Evolutionary conservation across 1,139 yeast genomes (phyloP).

Genomic region (Candida glucosophila): DNA sequence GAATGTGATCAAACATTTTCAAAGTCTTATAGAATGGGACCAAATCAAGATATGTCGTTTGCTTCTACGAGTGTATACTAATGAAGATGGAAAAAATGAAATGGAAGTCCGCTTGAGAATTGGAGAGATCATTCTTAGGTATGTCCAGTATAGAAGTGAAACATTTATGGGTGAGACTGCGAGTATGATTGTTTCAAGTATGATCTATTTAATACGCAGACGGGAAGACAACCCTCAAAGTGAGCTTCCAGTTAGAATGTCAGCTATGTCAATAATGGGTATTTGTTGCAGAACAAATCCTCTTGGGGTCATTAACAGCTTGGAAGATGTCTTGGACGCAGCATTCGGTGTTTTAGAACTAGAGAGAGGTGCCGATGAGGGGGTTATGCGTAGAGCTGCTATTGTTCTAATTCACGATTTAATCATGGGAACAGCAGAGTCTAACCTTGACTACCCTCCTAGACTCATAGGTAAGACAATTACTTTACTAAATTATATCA

Average conservation of each 20-base stretch:
- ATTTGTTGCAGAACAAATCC: constrained; percentile 54
- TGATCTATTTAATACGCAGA: constrained; percentile 30
- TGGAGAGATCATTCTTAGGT: constrained; percentile 72
- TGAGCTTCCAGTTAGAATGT: constrained; percentile 71
- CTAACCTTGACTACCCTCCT: constrained; percentile 43
- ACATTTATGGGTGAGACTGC: constrained; percentile 36
- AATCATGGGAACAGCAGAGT: constrained; percentile 34
- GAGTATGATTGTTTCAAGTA: constrained; percentile 16
- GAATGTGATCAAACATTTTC: constrained; percentile 74
- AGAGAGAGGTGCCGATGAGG: constrained; percentile 38
- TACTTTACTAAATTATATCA: constrained; percentile 33
- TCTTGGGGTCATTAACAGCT: constrained; percentile 35
- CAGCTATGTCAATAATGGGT: constrained; percentile 79
- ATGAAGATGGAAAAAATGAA: constrained; percentile 19
- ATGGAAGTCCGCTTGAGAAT: constrained; percentile 63
- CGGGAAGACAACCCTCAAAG: constrained; percentile 15
- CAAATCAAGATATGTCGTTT: constrained; percentile 29
- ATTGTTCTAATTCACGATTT: constrained; percentile 62
- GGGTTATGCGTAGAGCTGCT: constrained; percentile 68
- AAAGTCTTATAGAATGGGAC: constrained; percentile 42
- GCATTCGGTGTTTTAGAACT: constrained; percentile 62
- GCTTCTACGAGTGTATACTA: constrained; percentile 38
- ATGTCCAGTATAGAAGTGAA: constrained; percentile 42
- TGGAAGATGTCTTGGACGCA: constrained; percentile 62
- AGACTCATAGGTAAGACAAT: constrained; percentile 32